Evolutionary conservation across 768 basidiomycete species (phyloP).

Genomic region (Tricholomella constricta): DNA sequence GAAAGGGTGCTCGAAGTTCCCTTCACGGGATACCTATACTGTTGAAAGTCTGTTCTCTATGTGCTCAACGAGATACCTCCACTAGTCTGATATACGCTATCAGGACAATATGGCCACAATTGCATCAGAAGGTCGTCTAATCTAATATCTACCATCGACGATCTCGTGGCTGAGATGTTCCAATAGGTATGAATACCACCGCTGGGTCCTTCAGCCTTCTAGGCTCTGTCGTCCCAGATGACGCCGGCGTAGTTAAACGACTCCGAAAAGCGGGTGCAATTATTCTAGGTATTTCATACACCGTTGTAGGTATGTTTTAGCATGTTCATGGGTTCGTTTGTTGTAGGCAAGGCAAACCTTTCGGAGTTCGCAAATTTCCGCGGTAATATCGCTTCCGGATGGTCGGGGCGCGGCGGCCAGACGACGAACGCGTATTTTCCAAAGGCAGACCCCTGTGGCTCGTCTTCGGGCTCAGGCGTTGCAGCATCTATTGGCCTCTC

Average conservation of each 20-base stretch:
- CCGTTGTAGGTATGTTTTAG: neutral
- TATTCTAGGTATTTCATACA: constrained; percentile 36
- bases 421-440: constrained; percentile 32
- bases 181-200: constrained; percentile 47
- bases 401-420: constrained; percentile 29
- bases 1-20: constrained; percentile 42
- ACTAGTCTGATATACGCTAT: neutral
- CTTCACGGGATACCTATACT: constrained; percentile 58
- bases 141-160: neutral
- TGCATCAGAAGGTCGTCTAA: constrained; percentile 44
- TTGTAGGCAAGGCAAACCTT: constrained; percentile 54
- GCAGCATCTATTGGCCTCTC: constrained; percentile 52
- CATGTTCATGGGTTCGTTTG: neutral
- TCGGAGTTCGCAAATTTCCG: constrained; percentile 57
- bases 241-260: constrained; percentile 47
- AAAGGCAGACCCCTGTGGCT: constrained; percentile 56
- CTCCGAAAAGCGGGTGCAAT: constrained; percentile 46
- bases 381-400: constrained; percentile 49
- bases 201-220: constrained; percentile 46
- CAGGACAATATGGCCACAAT: constrained; percentile 52
- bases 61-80: neutral
- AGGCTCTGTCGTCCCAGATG: constrained; percentile 44
- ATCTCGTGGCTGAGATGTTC: neutral
- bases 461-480: constrained; percentile 61
- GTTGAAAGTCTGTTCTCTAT: constrained; percentile 40